Base-by-base conservation (phyloP, 2,329 filamentous ascomycete species). In the Aspergillus fumigatus region DNA sequence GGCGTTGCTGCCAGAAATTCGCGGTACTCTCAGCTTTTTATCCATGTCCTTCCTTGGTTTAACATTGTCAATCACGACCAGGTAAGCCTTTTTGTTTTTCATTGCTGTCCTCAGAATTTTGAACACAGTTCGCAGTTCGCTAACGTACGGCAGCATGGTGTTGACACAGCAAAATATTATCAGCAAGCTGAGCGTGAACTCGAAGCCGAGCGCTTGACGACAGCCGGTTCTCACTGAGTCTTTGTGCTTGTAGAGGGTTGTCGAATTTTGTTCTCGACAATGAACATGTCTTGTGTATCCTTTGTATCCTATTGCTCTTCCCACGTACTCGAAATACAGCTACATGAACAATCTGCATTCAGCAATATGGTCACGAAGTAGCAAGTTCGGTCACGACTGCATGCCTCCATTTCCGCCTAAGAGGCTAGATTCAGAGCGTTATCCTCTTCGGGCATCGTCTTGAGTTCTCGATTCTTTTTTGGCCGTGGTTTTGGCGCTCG, bases 121-220 rank as follows among this genome's bases (percentile, higher is more conserved):
- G 9, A 50, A 51, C 58, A 43, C 48, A 53, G 35, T 53, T 55
- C 53, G 48, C 57, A 53, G 35, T 53, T 55, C 53, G 48, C 57
- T 69, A 55, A 67, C 57, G 53, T 23, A 40, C 27, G 40, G 48
- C 57, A 95, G 84, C 94, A 99, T 74, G 94, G 94, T 66, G 90
- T 99, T 57, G 94, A 99, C 74, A 99, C 94, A 32, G 92, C 93
- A 63, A 99, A 99, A 80, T 99, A 99, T 80, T 99, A 96, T 77
- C 88, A 88, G 73, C 91, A 96, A 75, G 94, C 94, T 7, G 94
- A 99, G 82, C 82, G 88, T 74, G 94, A 99, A 76, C 78, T 99
- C 68, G 94, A 96, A 78, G 87, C 86, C 41, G 92, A 96, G 80
- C 79, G 79, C 58, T 66, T 72, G 59, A 70, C 66, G 52, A 73